These are phyloP conservation scores for Rhizopus delemar DNA, from an alignment of 371 early-diverging fungal species.

Conservation along the genomic window DNA sequence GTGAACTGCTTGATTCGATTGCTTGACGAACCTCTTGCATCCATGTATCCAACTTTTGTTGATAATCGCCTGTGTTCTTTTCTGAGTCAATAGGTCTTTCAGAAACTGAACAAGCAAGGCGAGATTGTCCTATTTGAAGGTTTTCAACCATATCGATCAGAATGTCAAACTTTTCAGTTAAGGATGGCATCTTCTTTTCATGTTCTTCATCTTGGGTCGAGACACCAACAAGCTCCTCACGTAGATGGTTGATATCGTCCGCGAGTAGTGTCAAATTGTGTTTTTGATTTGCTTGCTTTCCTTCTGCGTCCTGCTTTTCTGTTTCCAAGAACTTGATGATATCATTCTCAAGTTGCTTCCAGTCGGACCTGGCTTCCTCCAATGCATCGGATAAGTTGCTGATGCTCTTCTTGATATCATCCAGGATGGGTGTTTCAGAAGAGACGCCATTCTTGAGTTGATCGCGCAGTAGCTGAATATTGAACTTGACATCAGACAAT, in stretches of 20 bases:
- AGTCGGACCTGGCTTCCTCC: conserved; percentile 34
- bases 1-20: background rate
- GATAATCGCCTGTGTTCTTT: conserved; percentile 1
- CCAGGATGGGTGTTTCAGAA: conserved; percentile 26
- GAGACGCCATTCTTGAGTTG: conserved; percentile 25
- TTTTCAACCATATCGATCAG: conserved; percentile 44
- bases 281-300: conserved; percentile 16
- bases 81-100: conserved; percentile 2
- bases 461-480: conserved; percentile 33
- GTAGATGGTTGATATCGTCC: conserved; percentile 21
- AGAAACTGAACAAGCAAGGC: conserved; percentile 17
- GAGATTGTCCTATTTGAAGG: conserved; percentile 36
- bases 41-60: conserved; percentile 14
- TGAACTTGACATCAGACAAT: conserved; percentile 35
- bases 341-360: conserved; percentile 40
- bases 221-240: conserved; percentile 30
- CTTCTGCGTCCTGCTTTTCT: conserved; percentile 20
- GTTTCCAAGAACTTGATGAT: conserved; percentile 32
- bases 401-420: conserved; percentile 37
- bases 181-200: conserved; percentile 18
- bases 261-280: conserved; percentile 19
- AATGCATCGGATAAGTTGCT: conserved; percentile 27
- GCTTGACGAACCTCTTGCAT: conserved; percentile 16
- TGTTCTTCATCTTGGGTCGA: conserved; percentile 1
- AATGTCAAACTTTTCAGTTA: conserved; percentile 41